These are phyloP conservation scores for Neostapfia colusana DNA, from an alignment of 176 grass and related monocot genomes.

Conservation along the genomic window DNA sequence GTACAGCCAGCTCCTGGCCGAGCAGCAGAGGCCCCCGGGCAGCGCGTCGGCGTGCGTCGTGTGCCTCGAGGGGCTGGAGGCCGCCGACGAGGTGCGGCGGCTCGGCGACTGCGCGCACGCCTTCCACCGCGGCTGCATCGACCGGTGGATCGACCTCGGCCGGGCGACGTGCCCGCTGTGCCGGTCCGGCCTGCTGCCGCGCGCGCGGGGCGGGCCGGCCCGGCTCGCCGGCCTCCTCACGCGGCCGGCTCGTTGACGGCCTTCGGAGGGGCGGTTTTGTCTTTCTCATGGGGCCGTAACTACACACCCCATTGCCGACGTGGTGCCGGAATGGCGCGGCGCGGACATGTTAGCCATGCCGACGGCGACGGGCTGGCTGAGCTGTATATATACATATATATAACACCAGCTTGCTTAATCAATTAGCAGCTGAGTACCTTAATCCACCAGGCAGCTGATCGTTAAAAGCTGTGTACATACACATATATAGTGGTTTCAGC, in stretches of 20 bases:
- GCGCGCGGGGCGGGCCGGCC: not conserved
- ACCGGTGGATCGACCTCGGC: conserved; percentile 76
- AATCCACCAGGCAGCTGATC: not conserved
- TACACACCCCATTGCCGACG: no score
- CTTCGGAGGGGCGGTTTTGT: not conserved
- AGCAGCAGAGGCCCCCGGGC: not conserved
- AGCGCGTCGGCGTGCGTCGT: conserved; percentile 45
- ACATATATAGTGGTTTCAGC: not conserved
- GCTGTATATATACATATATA: no score
- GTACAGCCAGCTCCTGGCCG: conserved; percentile 31
- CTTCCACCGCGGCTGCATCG: conserved; percentile 76
- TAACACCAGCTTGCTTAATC: not conserved
- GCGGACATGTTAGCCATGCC: conserved; percentile 21
- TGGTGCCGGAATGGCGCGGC: not conserved
- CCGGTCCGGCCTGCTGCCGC: conserved; percentile 51
- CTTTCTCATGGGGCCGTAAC: not conserved
- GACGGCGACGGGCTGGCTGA: not conserved
- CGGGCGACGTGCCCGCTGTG: conserved; percentile 63
- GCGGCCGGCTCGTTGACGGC: conserved; percentile 6
- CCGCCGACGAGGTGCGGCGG: conserved; percentile 50
- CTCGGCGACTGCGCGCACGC: conserved; percentile 68
- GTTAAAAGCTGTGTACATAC: not conserved
- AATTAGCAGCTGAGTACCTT: not conserved
- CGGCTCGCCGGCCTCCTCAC: conserved; percentile 30
- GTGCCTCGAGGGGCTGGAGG: conserved; percentile 60